Evolutionary conservation across 176 grass and related monocot genomes (phyloP).

Genomic region (Otatea glauca): DNA sequence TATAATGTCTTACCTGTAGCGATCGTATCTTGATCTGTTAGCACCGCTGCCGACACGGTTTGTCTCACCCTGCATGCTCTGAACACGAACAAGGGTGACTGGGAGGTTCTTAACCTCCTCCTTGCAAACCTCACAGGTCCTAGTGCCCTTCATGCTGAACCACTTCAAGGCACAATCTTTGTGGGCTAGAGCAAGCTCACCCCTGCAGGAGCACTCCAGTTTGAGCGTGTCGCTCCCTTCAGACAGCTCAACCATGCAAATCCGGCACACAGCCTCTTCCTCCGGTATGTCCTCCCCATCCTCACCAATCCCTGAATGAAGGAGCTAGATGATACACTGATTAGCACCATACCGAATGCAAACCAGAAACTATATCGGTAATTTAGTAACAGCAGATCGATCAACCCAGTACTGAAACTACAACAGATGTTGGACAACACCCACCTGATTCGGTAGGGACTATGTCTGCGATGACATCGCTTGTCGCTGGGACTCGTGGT

Average conservation of each 20-base stretch:
- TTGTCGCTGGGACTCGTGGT: slow-evolving; percentile 32
- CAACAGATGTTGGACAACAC: not conserved
- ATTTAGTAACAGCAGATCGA: not conserved
- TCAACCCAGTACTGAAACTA: not conserved
- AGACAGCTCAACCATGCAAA: slow-evolving; percentile 79
- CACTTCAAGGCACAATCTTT: slow-evolving; percentile 87
- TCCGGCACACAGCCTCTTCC: slow-evolving; percentile 93
- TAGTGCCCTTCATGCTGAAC: slow-evolving; percentile 86
- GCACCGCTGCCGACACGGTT: not conserved
- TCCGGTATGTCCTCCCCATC: slow-evolving; percentile 80
- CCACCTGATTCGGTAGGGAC: slow-evolving; percentile 58
- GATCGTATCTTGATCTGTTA: slow-evolving; percentile 13
- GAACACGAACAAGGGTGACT: slow-evolving; percentile 74
- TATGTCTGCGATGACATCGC: slow-evolving; percentile 40
- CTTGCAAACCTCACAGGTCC: slow-evolving; percentile 86
- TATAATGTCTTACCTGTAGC: slow-evolving; percentile 46
- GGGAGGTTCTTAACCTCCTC: slow-evolving; percentile 84
- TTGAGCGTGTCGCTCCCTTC: slow-evolving; percentile 77
- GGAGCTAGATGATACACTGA: not conserved
- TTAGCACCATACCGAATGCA: not conserved
- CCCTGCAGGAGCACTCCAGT: slow-evolving; percentile 82
- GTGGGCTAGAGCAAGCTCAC: slow-evolving; percentile 84
- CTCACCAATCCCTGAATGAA: slow-evolving; percentile 37
- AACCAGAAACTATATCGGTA: not conserved
- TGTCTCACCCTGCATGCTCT: slow-evolving; percentile 24